A percentile compares a stretch with the other conserved stretches of the same genome.
phyloP scores from a whole-genome alignment of 164 flowering plant species.

The Umbilicus rupestris region DNA sequence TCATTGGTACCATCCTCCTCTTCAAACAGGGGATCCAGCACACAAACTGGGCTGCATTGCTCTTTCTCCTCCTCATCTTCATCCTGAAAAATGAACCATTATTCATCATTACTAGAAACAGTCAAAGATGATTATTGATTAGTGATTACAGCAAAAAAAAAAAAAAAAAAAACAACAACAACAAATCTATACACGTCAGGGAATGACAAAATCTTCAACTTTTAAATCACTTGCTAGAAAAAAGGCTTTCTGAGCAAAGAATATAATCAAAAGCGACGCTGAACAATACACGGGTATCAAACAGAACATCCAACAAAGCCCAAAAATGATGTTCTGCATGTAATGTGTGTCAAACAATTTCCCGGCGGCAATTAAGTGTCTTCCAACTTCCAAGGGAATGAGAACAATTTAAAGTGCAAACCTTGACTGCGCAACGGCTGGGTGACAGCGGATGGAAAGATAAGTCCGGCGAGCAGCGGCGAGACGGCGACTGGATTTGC shows the following conservation, averaged over 20 bases:
- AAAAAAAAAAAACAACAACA: background rate
- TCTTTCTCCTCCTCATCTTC: constrained; percentile 4
- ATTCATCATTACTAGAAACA: too few relatives aligned
- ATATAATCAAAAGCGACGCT: background rate
- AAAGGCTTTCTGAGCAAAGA: background rate
- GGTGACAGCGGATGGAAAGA: constrained; percentile 3
- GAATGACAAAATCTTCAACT: background rate
- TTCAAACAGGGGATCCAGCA: background rate
- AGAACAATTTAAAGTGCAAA: background rate
- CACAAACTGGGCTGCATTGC: constrained; percentile 1
- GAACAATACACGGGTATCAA: background rate
- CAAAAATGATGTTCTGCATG: too few relatives aligned
- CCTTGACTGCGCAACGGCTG: background rate
- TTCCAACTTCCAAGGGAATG: background rate
- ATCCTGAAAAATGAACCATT: background rate
- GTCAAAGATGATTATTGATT: too few relatives aligned
- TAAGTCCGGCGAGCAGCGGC: background rate
- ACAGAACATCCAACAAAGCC: too few relatives aligned
- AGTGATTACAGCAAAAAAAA: too few relatives aligned
- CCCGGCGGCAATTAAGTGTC: too few relatives aligned
- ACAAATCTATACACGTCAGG: background rate
- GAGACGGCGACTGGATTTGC: background rate
- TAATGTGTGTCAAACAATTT: too few relatives aligned
- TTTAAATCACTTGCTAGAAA: background rate
- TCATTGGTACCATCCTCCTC: background rate